Evolutionary conservation across 176 grass and related monocot genomes (phyloP), one percentile per base, ranked within the genome.

Genomic region (Oryza coarctata): DNA sequence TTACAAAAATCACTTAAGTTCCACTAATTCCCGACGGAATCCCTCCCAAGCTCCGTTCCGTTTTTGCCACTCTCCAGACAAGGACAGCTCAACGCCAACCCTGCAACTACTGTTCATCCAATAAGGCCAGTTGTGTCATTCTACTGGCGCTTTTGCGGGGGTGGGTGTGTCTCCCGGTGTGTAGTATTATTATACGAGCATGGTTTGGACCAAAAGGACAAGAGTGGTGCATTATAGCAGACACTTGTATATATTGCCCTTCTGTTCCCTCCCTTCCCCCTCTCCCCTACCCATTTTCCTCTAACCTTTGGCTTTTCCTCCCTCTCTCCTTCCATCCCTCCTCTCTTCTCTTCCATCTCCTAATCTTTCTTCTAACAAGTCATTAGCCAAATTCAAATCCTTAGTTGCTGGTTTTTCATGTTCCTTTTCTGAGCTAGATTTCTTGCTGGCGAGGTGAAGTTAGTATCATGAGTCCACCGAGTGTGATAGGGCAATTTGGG

Each of bases 401-500:
- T 85, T 68, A 75, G 73, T 38, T 58, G 71, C 71, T 80, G 85
- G 63, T 80, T 74, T 84, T 84, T 80, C 31, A 57, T 71, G 76
- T 43, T 87, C 43, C 58, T 66, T 63, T 58, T 57, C 44, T 79
- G 88, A 66, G 83, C 3, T 47, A 68, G 84, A 84, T 71, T 71
- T 77, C 77, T 60, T 49, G 27, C 3, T 71, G 77, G 41, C 62
- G 66, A 80, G 64, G 44, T 63, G 43, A 60, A 81, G 68, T 25
- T 39, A 73, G 35, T 29, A 44, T 11, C 77, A 91, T 91, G 87
- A 92, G 69, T 73, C 87, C 87, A 45, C 89, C 90, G 62, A 93
- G 86, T 67, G 78, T 90, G 76, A 90, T 86, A 20, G 91, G 90
- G 72, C 97, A 99, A 80, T 99, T 99, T 68, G 97, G 97, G 49